Base-by-base conservation (phyloP, 2,329 filamentous ascomycete genomes). In the Penicillium olsonii region DNA sequence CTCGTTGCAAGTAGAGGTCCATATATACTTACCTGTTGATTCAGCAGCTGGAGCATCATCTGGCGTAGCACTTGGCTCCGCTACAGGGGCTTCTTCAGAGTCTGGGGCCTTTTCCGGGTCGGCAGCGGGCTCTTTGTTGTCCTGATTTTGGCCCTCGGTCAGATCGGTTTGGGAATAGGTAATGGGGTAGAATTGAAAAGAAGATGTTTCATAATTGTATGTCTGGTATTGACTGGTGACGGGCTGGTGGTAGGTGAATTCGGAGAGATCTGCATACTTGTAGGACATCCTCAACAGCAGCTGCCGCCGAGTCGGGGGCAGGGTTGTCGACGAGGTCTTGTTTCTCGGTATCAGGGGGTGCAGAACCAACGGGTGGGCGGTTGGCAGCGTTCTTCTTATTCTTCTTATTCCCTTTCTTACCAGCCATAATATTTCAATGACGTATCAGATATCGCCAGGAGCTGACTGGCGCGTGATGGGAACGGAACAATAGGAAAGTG, bases 261-360 rank as follows among this genome's bases (percentile, higher is more conserved):
- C 54, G 63, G 72, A 67, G 65, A 74, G 55, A 48, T 71, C 52
- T 67, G 72, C 74, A 70, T 76, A 76, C 73, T 71, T 62, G 62
- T 62, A 68, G 47, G 59, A 42, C 72, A 74, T 75, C 60, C 65
- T 72, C 63, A 56, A 52, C 53, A 51, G 57, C 55, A 56, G 60
- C 62, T 57, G 61, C 58, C 54, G 63, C 58, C 56, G 63, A 57
- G 57, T 65, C 62, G 53, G 60, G 58, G 56, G 63, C 56, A 51
- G 63, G 54, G 45, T 63, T 55, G 52, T 53, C 37, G 39, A 53
- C 38, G 46, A 49, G 47, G 34, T 50, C 57, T 47, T 49, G 50
- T 22, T 47, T 47, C 45, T 66, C 61, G 34, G 55, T 46, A 27
- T 56, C 53, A 48, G 61, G 56, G 45, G 58, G 54, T 44, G 57